Evolutionary conservation across 345 rosid species (phyloP).

Genomic region (Camelina hispida): DNA sequence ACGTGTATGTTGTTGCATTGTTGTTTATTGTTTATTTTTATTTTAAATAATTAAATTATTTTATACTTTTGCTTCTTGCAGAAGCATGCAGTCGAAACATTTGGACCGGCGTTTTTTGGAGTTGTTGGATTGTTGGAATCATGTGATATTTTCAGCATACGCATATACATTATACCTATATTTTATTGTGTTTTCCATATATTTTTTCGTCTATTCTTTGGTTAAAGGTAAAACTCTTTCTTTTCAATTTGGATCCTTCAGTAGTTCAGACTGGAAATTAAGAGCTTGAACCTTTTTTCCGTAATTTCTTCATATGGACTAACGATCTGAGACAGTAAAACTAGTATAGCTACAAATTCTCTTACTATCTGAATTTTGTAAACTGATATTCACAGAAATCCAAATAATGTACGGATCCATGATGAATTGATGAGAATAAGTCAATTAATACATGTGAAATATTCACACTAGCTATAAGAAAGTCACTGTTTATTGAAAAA

Average conservation of each 20-base stretch:
- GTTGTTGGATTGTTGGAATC: slow-evolving; percentile 44
- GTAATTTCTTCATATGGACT: background rate
- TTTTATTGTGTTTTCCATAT: background rate
- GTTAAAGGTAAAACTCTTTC: too few relatives aligned
- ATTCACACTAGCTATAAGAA: background rate
- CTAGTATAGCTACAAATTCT: background rate
- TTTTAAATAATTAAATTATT: background rate
- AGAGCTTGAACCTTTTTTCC: too few relatives aligned
- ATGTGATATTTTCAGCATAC: slow-evolving; percentile 23
- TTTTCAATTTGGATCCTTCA: too few relatives aligned
- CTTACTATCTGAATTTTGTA: background rate
- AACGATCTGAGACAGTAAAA: background rate
- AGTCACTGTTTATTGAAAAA: background rate
- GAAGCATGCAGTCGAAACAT: slow-evolving; percentile 5
- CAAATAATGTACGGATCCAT: background rate
- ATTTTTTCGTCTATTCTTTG: too few relatives aligned
- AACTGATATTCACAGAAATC: background rate
- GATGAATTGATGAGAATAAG: background rate
- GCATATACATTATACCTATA: background rate
- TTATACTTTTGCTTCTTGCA: slow-evolving; percentile 32
- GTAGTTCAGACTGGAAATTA: too few relatives aligned
- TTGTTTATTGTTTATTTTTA: background rate
- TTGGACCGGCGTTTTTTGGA: slow-evolving; percentile 35
- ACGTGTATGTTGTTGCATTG: slow-evolving; percentile 14
- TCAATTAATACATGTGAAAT: too few relatives aligned